phyloP scores from a whole-genome alignment of 1,284 basidiomycete genomes.

The Ceratobasidium theobromae region DNA sequence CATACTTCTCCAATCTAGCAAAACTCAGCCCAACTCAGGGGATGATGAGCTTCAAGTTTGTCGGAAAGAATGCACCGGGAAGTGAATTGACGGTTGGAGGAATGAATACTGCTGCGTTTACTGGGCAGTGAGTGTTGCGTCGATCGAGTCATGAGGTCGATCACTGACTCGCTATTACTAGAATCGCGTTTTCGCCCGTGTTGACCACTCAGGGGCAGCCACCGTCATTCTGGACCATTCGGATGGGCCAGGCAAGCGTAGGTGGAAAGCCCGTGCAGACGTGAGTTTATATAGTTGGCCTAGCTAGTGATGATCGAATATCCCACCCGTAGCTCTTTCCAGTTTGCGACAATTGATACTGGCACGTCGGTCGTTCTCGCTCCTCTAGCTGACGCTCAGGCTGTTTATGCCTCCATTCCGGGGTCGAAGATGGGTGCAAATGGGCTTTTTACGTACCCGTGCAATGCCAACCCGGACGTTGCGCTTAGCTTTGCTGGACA shows the following conservation, averaged over 20 bases:
- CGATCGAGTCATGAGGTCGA: not conserved
- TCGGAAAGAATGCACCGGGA: conserved; percentile 23
- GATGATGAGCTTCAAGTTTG: conserved; percentile 31
- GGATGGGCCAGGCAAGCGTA: conserved; percentile 13
- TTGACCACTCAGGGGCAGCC: conserved; percentile 25
- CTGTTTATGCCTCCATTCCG: conserved; percentile 59
- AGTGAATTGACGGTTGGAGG: conserved; percentile 23
- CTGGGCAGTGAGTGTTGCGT: conserved; percentile 13
- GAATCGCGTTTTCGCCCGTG: conserved; percentile 19
- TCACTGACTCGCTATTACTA: not conserved
- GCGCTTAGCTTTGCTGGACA: conserved; percentile 68
- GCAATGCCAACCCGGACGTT: conserved; percentile 64
- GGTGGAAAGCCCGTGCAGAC: conserved; percentile 7
- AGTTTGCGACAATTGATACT: conserved; percentile 27
- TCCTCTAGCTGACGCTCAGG: conserved; percentile 59
- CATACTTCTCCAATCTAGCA: conserved; percentile 18
- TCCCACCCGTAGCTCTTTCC: not conserved
- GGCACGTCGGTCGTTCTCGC: conserved; percentile 59
- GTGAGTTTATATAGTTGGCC: not conserved
- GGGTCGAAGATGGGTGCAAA: conserved; percentile 56
- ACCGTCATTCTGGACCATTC: conserved; percentile 22
- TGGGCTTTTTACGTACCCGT: conserved; percentile 74
- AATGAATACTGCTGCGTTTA: conserved; percentile 26
- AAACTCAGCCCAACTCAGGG: conserved; percentile 23
- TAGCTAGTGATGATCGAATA: not conserved